Evolutionary conservation across 2,329 filamentous ascomycete genomes (phyloP), one percentile per base, ranked within the genome.

Genomic region (Hypoxylon sp.): DNA sequence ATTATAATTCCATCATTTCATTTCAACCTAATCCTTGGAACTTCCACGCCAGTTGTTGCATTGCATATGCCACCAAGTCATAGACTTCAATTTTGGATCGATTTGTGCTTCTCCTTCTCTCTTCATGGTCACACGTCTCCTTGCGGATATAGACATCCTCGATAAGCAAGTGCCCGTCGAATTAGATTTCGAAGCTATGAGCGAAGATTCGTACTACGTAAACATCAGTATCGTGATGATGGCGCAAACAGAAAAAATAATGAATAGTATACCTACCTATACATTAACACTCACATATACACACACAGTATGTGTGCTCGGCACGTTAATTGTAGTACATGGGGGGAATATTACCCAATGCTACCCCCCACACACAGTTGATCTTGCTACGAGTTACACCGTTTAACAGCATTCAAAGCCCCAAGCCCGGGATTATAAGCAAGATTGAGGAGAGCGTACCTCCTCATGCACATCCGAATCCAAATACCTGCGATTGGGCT

Each of bases 51-150:
- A 35, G 45, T 36, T 36, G 48, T 53, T 53, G 36, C 49, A 57
- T 57, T 45, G 56, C 49, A 56, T 57, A 46, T 54, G 53, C 56
- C 44, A 47, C 55, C 55, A 59, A 44, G 48, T 45, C 26, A 40
- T 52, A 47, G 30, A 26, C 37, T 36, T 26, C n/a, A n/a, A n/a
- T n/a, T n/a, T n/a, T n/a, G n/a, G n/a, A n/a, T n/a, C n/a, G n/a
- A n/a, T n/a, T n/a, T n/a, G n/a, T 25, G 9, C 9, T 25, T 5
- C 9, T 9, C 9, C 21, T 25, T 9, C 5, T 25, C 21, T 25
- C 21, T 25, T 25, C 21, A 25, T 35, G 47, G 45, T 49, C 49
- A 59, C 35, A 48, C 37, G 32, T 40, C 45, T 31, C 34, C 31
- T 6, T 59, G 45, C 40, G 56, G 36, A 15, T 35, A 53, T 44